Base-by-base conservation (phyloP, 306 rosid genomes). In the Lotus japonicus region DNA sequence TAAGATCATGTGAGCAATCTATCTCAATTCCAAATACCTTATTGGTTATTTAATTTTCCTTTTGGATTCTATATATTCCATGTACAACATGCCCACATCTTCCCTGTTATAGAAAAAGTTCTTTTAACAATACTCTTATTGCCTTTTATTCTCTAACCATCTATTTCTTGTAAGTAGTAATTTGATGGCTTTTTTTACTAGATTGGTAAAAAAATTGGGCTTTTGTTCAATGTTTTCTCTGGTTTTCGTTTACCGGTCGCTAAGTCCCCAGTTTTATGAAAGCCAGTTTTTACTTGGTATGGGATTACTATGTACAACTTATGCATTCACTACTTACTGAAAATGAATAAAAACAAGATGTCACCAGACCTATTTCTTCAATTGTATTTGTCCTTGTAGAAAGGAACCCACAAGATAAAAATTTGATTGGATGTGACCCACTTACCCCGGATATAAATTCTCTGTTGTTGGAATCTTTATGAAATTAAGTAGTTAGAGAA, bases 1-100 rank as follows among this genome's bases (percentile, higher is more conserved):
- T 70, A 82, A 83, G 75, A 90, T 94, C 75, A 86, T 90, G 98
- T 94, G 74, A 86, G 91, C 83, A 63, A 55, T 68, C 68, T 64
- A 31, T 38, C 67, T 21, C 13, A 59, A 56, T 68, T 56, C 59
- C 19, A 58, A 18, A 5, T 61, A 15, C 70, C 73, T 56, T 57
- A 26, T 82, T 86, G 77, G 46, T 19, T 68, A 65, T 45, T 77
- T 77, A 72, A 48, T 7, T 66, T 64, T 49, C 42, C 38, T 64
- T 16, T 46, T 58, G 1, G 2, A 36, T 43, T 72, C 46, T 66
- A 14, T 68, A 21, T 48, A 44, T 21, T 44, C 26, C 16, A 19
- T 11, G 60, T 36, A 53, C 0, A 33, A n/a, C 17, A 71, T 66
- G 19, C 36, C 35, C 67, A 58, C 18, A 62, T 55, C 51, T 70